Evolutionary conservation across 176 grass and related monocot genomes (phyloP), one percentile per base, ranked within the genome.

Genomic region (Themeda triandra): DNA sequence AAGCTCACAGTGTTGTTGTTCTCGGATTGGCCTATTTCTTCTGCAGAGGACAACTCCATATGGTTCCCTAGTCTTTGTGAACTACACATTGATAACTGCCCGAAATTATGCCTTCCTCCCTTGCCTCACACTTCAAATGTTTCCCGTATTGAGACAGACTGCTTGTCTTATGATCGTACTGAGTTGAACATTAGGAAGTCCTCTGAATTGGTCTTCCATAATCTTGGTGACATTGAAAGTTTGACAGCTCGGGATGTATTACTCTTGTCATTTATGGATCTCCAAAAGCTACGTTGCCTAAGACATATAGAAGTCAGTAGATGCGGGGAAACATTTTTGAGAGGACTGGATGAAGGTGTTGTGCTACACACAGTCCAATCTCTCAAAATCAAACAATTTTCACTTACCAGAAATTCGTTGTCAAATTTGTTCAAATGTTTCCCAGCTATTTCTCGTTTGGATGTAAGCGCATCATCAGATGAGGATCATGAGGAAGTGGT

Each of bases 331-430:
- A 36, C 3, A 0, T 48, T 80, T n/a, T 10, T 4, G 14, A 2
- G 23, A 70, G 14, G 10, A 71, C 14, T 8, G n/a, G 46, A 19
- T 29, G 45, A 21, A 1, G 2, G 4, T 28, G n/a, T 27, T 12
- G 4, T 70, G 23, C 66, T 82, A 4, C 14, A 8, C 6, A 17
- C 23, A 5, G 32, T 82, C 15, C 6, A 40, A 25, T 8, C 6
- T 1, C 23, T 82, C 0, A 0, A 0, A 0, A 0, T 56, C 9
- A 0, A 5, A 0, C 0, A 58, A 14, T 71, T 42, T 42, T 0
- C 1, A 27, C 21, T 8, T 1, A 36, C 58, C 0, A n/a, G 8
- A 3, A 83, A 13, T 10, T 35, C 5, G 0, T 2, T 74, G 39
- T 4, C 19, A 33, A 48, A 49, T 14, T 4, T 74, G 12, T 36